These are phyloP conservation scores for Brassica incana DNA, from an alignment of 345 rosid genomes.

Conservation along the genomic window DNA sequence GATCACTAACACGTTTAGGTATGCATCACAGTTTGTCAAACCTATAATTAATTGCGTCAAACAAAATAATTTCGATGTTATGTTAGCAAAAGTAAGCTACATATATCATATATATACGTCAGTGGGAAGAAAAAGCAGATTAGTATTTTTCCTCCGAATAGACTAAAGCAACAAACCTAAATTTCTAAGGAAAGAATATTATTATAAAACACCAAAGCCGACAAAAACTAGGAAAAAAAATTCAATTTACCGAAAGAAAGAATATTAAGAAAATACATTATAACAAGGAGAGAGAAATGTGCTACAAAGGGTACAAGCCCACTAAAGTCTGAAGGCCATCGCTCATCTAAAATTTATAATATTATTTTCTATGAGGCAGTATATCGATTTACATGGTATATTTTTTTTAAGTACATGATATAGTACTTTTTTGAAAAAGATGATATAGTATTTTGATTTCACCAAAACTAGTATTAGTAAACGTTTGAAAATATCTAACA, in stretches of 20 bases:
- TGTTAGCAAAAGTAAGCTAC: conserved; percentile 18
- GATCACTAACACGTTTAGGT: neutral
- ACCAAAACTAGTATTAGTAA: conserved; percentile 2
- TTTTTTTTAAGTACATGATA: neutral
- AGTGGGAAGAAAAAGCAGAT: conserved; percentile 9
- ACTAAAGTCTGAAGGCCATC: conserved; percentile 30
- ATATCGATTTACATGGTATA: neutral
- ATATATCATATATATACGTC: conserved; percentile 16
- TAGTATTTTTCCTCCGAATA: neutral
- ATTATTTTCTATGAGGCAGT: conserved; percentile 17
- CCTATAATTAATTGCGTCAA: conserved; percentile 13
- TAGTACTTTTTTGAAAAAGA: no score
- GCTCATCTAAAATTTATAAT: conserved; percentile 21
- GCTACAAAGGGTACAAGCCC: conserved; percentile 22
- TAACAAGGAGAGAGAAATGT: conserved; percentile 39
- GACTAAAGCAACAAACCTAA: conserved; percentile 30
- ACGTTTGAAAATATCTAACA: neutral
- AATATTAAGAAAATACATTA: conserved; percentile 27
- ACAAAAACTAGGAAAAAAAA: conserved; percentile 34
- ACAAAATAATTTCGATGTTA: conserved; percentile 13
- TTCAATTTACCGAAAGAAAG: conserved; percentile 21
- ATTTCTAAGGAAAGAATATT: conserved; percentile 1
- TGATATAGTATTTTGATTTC: neutral
- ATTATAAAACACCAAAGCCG: conserved; percentile 31
- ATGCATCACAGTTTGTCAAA: conserved; percentile 13